Base-by-base conservation (phyloP, 2,329 filamentous ascomycete genomes). In the Apiospora kogelbergensis region DNA sequence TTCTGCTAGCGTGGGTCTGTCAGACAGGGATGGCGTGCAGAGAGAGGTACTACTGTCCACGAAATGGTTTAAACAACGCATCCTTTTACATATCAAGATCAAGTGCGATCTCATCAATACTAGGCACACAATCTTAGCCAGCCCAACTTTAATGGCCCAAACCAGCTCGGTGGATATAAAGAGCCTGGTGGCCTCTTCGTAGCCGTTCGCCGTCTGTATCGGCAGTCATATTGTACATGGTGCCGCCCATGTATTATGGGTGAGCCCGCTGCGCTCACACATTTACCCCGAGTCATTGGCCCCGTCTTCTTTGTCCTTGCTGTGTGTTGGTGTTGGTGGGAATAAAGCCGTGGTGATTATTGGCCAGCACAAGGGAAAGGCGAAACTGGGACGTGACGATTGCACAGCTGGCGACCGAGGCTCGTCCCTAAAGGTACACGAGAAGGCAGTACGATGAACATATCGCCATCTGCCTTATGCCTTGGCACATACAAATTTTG, bases 191-290 rank as follows among this genome's bases (percentile, higher is more conserved):
- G 48, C 26, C 26, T 7, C 53, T 37, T 11, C 30, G 33, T 30
- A 30, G 26, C 37, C 9, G 15, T 60, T 37, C 26, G 53, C 30
- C n/a, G 30, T 37, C 30, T n/a, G 9, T 33, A 11, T 30, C 17
- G 30, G 53, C n/a, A 7, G 53, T 60, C 30, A 60, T 60, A 37
- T 30, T 37, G 53, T 60, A 60, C 48, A 53, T 37, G 53, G 53
- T 60, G 30, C 37, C 20, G 53, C 30, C 17, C 53, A 60, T 17
- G 53, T 26, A 60, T 37, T 37, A 37, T n/a, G 53, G 5, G 42
- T 60, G 53, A 60, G 53, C 53, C 53, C 53, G 53, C 53, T 60
- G 20, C 53, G 30, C 53, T 60, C 53, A 60, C 53, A 60, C 53
- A 60, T 60, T 20, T 60, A 37, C 26, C 53, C 53, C 53, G 53